Base-by-base conservation (phyloP, 805 yeast species). In the Zygotorulaspora danielsina region DNA sequence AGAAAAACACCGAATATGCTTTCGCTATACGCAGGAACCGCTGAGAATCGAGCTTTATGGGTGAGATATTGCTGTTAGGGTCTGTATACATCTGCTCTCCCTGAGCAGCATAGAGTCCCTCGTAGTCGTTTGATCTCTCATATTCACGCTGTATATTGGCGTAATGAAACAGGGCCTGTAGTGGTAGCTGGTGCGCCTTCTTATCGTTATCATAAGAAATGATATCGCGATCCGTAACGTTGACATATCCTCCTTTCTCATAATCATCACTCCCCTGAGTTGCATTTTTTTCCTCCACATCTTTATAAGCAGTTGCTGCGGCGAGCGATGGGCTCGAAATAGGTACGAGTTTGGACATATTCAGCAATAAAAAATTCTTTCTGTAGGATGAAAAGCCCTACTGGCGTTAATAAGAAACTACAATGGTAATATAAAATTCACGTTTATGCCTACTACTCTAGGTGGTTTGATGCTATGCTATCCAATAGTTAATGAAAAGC, bases 1-100 rank as follows among this genome's bases (percentile, higher is more conserved):
- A 57, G 49, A 62, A 70, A 54, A 71, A 70, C n/a, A 70, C 71
- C 0, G 66, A 58, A 22, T 42, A 45, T 11, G 39, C 46, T 29
- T 45, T 45, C 18, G 46, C 46, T 13, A 45, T 36, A 18, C 49
- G 49, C 20, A 45, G 17, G 36, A 39, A 15, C 11, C 49, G 31
- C 34, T 44, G 42, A 4, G 48, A 18, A 18, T 44, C 45, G 10
- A 44, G 48, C 45, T 44, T 44, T 12, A 17, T 11, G 0, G 34
- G 38, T 1, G 45, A 34, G 15, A 44, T 17, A 34, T 44, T 44
- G 22, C 48, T 44, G 22, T 44, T 15, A 18, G 45, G 29, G 33
- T 44, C 48, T 8, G 45, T 31, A 29, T 25, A 32, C 42, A 44
- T 41, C 27, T 44, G 48, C 19, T 44, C 45, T 26, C 27, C 28